phyloP scores from a whole-genome alignment of 2,329 filamentous ascomycete genomes.

The Salinomyces thailandicus region DNA sequence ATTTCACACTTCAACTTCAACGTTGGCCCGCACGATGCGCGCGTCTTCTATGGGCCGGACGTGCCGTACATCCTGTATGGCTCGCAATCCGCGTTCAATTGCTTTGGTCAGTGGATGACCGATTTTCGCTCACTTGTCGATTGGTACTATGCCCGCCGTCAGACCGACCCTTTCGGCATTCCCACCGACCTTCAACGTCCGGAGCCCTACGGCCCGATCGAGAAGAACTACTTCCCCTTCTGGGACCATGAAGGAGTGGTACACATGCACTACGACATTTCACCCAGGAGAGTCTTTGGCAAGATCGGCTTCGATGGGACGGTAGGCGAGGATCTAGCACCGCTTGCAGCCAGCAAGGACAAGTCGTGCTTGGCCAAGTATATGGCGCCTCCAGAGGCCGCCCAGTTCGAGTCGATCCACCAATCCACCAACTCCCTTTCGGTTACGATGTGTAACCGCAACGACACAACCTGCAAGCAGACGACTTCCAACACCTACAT shows the following conservation, averaged over 20 bases:
- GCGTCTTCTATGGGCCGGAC: conserved; percentile 46
- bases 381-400: conserved; percentile 28
- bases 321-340: conserved; percentile 39
- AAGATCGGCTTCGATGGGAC: conserved; percentile 36
- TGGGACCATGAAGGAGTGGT: conserved; percentile 41
- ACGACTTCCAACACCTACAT: conserved; percentile 44
- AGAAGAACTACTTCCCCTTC: conserved; percentile 56
- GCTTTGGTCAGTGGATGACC: conserved; percentile 48
- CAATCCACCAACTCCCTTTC: conserved; percentile 51
- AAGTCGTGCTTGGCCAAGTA: conserved; percentile 37
- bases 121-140: conserved; percentile 41
- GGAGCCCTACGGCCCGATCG: conserved; percentile 33
- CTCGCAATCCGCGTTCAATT: conserved; percentile 44
- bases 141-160: conserved; percentile 23
- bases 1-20: conserved; percentile 36
- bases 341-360: conserved; percentile 30
- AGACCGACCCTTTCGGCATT: conserved; percentile 27
- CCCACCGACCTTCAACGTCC: conserved; percentile 46
- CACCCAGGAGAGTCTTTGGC: conserved; percentile 42
- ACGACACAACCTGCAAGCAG: conserved; percentile 35
- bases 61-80: conserved; percentile 45
- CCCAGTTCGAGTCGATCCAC: conserved; percentile 37
- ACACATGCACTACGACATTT: conserved; percentile 46
- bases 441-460: conserved; percentile 44
- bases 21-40: conserved; percentile 48